phyloP scores from a whole-genome alignment of 768 basidiomycete species.

The Phanerochaete carnosa region DNA sequence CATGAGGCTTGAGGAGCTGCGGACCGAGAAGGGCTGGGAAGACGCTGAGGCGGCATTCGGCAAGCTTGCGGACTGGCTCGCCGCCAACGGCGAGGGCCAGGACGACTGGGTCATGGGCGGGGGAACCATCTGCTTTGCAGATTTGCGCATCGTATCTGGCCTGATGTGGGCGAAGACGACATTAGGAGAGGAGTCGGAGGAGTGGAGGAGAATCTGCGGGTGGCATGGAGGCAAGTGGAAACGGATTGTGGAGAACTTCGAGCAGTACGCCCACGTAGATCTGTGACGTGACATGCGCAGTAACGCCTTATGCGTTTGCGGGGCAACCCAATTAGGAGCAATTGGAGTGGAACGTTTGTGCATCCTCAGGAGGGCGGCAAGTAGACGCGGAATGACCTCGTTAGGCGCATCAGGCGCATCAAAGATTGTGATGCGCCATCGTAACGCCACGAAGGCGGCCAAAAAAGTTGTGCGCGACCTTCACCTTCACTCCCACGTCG shows the following conservation, averaged over 20 bases:
- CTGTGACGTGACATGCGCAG: too few species aligned
- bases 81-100: conserved; percentile 22
- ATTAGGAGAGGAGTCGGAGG: conserved; percentile 23
- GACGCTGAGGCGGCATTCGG: conserved; percentile 24
- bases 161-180: conserved; percentile 33
- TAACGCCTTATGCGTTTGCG: too few species aligned
- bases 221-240: conserved; percentile 42
- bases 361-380: too few species aligned
- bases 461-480: background rate
- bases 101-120: conserved; percentile 31
- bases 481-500: background rate
- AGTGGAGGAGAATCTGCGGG: conserved; percentile 31
- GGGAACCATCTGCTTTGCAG: conserved; percentile 30
- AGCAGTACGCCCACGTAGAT: conserved; percentile 26
- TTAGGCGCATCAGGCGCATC: background rate
- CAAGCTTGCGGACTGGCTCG: conserved; percentile 29
- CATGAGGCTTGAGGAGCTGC: conserved; percentile 34
- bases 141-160: conserved; percentile 30
- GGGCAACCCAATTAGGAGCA: too few species aligned
- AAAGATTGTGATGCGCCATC: background rate
- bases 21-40: conserved; percentile 26
- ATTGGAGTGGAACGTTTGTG: too few species aligned
- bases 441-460: background rate
- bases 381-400: too few species aligned
- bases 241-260: conserved; percentile 27